phyloP scores from a whole-genome alignment of 805 yeast genomes.

The Barnettozyma siamensis region DNA sequence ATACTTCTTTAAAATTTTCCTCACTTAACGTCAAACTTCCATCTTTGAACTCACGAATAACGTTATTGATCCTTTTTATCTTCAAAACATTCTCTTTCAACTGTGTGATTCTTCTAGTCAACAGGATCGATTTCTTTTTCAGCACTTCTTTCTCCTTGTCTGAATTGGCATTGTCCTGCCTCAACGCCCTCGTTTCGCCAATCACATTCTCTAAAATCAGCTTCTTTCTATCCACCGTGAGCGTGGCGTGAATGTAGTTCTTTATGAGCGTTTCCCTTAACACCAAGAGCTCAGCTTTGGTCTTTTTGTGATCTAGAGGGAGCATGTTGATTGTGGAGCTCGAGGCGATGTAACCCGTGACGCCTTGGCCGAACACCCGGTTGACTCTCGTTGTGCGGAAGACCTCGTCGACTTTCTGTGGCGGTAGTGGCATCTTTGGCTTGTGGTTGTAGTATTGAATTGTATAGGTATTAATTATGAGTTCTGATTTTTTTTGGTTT shows the following conservation, averaged over 20 bases:
- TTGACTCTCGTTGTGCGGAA: conserved; percentile 4
- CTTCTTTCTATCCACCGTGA: conserved; percentile 6
- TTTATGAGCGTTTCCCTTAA: conserved; percentile 5
- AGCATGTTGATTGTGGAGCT: conserved; percentile 2
- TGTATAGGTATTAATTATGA: not conserved
- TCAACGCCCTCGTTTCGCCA: not conserved
- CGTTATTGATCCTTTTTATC: conserved; percentile 3
- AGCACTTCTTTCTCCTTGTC: conserved; percentile 5
- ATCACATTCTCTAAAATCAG: conserved; percentile 7
- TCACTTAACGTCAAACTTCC: not conserved
- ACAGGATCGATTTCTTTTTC: conserved; percentile 8
- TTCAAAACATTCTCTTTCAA: conserved; percentile 8
- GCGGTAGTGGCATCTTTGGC: conserved; percentile 7
- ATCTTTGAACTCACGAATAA: conserved; percentile 1
- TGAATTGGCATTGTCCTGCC: conserved; percentile 3
- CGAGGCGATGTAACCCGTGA: conserved; percentile 1
- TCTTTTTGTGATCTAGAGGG: conserved; percentile 2
- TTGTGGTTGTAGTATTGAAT: no score
- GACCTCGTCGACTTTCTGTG: conserved; percentile 4
- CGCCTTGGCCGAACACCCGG: conserved; percentile 4
- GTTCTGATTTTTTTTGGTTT: not conserved
- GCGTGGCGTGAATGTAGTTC: conserved; percentile 4
- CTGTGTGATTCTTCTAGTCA: conserved; percentile 5
- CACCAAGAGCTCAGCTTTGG: conserved; percentile 1
- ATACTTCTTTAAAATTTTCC: conserved; percentile 4